Evolutionary conservation across 768 basidiomycete species (phyloP).

Genomic region (Boletus insuetus): DNA sequence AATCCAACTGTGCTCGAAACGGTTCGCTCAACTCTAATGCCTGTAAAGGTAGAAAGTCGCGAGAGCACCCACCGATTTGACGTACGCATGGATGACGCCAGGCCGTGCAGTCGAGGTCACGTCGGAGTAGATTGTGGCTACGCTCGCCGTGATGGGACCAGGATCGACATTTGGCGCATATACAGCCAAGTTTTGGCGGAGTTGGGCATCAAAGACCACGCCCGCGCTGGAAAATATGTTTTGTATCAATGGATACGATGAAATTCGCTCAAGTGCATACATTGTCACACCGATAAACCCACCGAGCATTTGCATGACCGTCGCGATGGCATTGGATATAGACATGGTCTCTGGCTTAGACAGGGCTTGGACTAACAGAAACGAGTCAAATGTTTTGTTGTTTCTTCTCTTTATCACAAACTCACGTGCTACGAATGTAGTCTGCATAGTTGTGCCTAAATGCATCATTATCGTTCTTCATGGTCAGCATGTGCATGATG

Average conservation of each 20-base stretch:
- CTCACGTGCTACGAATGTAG: constrained; percentile 11
- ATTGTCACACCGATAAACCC: constrained; percentile 9
- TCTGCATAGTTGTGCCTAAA: constrained; percentile 7
- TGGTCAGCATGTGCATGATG: background rate
- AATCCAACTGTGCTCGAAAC: constrained; percentile 5
- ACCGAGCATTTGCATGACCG: constrained; percentile 13
- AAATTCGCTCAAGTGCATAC: background rate
- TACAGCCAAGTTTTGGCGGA: constrained; percentile 4
- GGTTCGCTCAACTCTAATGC: background rate
- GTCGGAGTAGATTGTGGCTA: constrained; percentile 8
- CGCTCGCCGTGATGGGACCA: constrained; percentile 1
- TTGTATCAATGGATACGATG: background rate
- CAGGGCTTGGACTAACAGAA: constrained; percentile 7
- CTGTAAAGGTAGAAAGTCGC: background rate
- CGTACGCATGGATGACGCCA: constrained; percentile 10
- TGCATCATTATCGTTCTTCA: background rate
- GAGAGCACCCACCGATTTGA: constrained; percentile 10
- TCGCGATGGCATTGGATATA: constrained; percentile 6
- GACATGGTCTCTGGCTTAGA: constrained; percentile 2
- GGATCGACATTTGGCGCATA: constrained; percentile 12
- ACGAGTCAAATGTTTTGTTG: background rate
- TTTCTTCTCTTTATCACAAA: background rate
- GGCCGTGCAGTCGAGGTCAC: constrained; percentile 2
- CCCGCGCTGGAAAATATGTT: constrained; percentile 1
- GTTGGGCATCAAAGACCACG: constrained; percentile 7